These are phyloP conservation scores for Apiotrichum siamense DNA, from an alignment of 1,284 basidiomycete species.

Conservation along the genomic window DNA sequence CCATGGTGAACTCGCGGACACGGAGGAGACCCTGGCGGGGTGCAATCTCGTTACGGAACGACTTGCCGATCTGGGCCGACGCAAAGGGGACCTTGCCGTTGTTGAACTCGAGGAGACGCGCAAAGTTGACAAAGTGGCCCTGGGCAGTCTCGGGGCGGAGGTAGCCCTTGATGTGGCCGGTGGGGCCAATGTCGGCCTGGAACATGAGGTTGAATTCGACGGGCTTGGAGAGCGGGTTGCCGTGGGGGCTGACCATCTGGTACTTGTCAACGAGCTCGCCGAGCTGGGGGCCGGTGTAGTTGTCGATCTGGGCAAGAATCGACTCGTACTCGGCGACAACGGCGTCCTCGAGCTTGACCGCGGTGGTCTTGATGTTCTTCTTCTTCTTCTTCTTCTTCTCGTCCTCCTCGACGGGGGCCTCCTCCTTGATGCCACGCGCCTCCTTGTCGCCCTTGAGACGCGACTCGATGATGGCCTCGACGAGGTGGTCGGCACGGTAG, in stretches of 20 bases:
- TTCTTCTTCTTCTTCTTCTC: conserved; percentile 76
- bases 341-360: conserved; percentile 71
- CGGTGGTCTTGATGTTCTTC: conserved; percentile 68
- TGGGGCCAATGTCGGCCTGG: conserved; percentile 91
- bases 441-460: conserved; percentile 85
- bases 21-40: conserved; percentile 92
- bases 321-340: conserved; percentile 72
- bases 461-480: conserved; percentile 87
- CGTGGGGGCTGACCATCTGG: conserved; percentile 82
- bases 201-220: conserved; percentile 99
- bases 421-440: conserved; percentile 65
- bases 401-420: conserved; percentile 54
- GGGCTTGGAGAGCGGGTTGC: conserved; percentile 86
- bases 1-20: conserved; percentile 99
- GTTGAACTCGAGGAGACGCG: conserved; percentile 94
- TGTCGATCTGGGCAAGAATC: conserved; percentile 88
- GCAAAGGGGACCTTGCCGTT: conserved; percentile 95
- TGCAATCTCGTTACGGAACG: conserved; percentile 98
- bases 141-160: conserved; percentile 98
- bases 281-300: conserved; percentile 83
- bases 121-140: conserved; percentile 99
- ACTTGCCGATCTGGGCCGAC: conserved; percentile 91
- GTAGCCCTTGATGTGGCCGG: conserved; percentile 95
- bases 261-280: conserved; percentile 79
- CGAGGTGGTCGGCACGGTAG: conserved; percentile 92